A percentile compares a stretch with the other conserved stretches of the same genome.
These are phyloP conservation scores for Chaetomiaceae sp. DNA, from an alignment of 2,329 filamentous ascomycete species.

Conservation along the genomic window DNA sequence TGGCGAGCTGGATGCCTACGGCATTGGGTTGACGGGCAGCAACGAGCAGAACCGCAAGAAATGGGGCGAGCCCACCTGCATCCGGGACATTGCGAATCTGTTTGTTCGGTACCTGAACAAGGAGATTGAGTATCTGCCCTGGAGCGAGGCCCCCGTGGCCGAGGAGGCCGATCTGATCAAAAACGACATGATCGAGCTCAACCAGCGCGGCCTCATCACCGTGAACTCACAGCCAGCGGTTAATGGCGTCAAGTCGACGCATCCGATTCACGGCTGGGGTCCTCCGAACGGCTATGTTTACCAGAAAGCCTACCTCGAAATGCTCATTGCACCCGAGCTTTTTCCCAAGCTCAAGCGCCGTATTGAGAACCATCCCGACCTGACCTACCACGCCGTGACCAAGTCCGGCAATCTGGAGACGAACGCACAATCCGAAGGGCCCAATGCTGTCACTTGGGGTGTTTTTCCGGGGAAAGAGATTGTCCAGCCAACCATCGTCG, in stretches of 20 bases:
- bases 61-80: constrained; percentile 78
- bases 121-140: constrained; percentile 76
- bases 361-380: constrained; percentile 68
- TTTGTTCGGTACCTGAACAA: constrained; percentile 83
- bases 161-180: constrained; percentile 75
- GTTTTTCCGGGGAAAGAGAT: constrained; percentile 99
- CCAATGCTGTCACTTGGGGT: constrained; percentile 98
- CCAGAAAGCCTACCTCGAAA: constrained; percentile 94
- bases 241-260: constrained; percentile 79
- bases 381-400: constrained; percentile 93
- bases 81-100: constrained; percentile 74
- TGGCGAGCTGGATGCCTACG: constrained; percentile 89
- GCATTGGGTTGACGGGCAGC: constrained; percentile 85
- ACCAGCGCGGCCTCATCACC: constrained; percentile 79
- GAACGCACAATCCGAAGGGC: constrained; percentile 77
- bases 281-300: constrained; percentile 94
- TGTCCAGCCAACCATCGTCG: constrained; percentile 99
- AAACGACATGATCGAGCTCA: constrained; percentile 70
- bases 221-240: constrained; percentile 98
- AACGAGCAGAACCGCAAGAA: constrained; percentile 94
- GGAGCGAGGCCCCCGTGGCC: constrained; percentile 87
- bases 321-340: constrained; percentile 75
- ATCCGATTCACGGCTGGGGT: constrained; percentile 89
- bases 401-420: constrained; percentile 75
- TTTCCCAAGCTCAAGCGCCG: constrained; percentile 71